Base-by-base conservation (phyloP, 257 asterid species). In the Solanum arcanum region DNA sequence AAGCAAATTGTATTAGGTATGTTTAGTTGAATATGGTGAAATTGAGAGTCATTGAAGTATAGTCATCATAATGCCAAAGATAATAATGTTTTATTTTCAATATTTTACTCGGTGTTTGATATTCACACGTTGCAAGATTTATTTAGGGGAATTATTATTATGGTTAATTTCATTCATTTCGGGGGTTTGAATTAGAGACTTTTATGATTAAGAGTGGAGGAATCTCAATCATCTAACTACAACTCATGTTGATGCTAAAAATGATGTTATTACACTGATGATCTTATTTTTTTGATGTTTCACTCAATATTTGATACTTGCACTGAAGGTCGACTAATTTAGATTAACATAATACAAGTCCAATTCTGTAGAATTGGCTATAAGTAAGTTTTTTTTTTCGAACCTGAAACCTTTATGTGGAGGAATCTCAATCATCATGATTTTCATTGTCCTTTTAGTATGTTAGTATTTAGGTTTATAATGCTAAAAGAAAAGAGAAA, bases 1-100 rank as follows among this genome's bases (percentile, higher is more conserved):
- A 46, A 21, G 42, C 41, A 80, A 76, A 74, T 73, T 29, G 23
- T 29, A 62, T 49, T 42, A 87, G 75, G 86, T 87, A 14, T 73
- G 59, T 77, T 83, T 49, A 74, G 80, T 56, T 89, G 86, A 41
- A 5, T 62, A 7, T 0, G n/a, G 64, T 56, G n/a, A 56, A 18
- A 3, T 18, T 56, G 64, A 56, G 64, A 56, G 0, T 56, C 62
- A 52, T 52, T 1, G 62, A 23, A 52, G 10, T 6, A 72, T 70
- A 21, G 49, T 77, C 84, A 78, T 15, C 84, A 78, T 15, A 78
- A 78, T 9, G 25, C 10, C 12, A 27, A 78, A 25, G 66, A 78
- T 16, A 16, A 46, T 16, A 25, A 46, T 39, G 82, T 29, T 69
- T 69, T 15, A 3, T 31, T 31, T 29, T 29, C 0, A 1, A 13